Evolutionary conservation across 2,329 filamentous ascomycete species (phyloP).

Genomic region (Claviceps humidiphila): DNA sequence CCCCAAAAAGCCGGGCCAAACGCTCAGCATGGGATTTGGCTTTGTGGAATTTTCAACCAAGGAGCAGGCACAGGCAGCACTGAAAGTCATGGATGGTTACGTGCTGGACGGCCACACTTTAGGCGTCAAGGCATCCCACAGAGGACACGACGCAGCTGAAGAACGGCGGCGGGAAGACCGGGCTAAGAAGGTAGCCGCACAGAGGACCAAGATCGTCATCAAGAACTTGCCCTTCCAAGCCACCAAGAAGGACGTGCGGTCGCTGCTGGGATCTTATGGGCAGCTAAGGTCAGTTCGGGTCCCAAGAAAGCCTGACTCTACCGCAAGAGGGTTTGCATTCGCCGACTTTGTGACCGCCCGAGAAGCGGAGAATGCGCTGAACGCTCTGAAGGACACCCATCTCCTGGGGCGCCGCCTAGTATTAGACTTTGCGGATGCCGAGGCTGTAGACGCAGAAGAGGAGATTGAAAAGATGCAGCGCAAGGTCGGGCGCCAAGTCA

Average conservation of each 20-base stretch:
- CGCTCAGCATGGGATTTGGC: conserved; percentile 93
- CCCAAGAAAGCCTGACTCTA: conserved; percentile 86
- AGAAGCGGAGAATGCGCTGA: conserved; percentile 83
- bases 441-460: conserved; percentile 82
- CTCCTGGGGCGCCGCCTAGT: conserved; percentile 80
- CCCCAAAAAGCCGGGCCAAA: conserved; percentile 76
- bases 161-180: conserved; percentile 72
- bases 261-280: conserved; percentile 79
- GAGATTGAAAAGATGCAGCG: conserved; percentile 95
- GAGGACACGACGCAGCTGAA: conserved; percentile 74
- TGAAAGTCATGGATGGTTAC: conserved; percentile 77
- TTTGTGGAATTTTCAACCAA: conserved; percentile 81
- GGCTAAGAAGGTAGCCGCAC: conserved; percentile 63
- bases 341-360: conserved; percentile 86
- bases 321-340: conserved; percentile 88
- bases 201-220: conserved; percentile 85
- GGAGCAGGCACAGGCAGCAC: conserved; percentile 63
- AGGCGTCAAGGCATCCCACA: conserved; percentile 75
- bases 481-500: conserved; percentile 82
- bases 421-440: conserved; percentile 80
- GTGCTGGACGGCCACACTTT: conserved; percentile 79
- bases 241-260: conserved; percentile 79
- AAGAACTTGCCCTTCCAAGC: conserved; percentile 97
- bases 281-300: conserved; percentile 85
- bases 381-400: conserved; percentile 84